Evolutionary conservation across 192 early-diverging fungal species (phyloP), one percentile per base, ranked within the genome.

Genomic region (Coemansia sp.): DNA sequence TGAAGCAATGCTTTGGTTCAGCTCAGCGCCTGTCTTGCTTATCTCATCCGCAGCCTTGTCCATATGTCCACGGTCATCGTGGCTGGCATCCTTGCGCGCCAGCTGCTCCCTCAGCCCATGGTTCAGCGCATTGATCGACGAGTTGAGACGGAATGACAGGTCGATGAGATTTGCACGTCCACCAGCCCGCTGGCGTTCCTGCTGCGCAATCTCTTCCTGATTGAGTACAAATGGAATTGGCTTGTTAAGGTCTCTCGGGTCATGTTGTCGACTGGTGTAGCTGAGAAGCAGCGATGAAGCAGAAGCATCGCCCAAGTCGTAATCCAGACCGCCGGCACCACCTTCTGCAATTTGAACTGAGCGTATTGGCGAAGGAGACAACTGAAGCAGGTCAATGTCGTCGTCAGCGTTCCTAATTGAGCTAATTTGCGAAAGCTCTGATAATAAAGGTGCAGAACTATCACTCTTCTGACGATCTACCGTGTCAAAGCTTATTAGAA

Each of bases 111-210:
- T 63, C 27, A 80, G 30, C 10, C 72, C 78, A 10, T 25, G 24
- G 59, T 80, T 71, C 10, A 80, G 55, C 10, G 69, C 78, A 17
- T 59, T 57, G 24, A 75, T 72, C 36, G 78, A 75, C 58, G 55
- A 46, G 31, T 71, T 75, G 32, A 80, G 68, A 25, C 66, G 65
- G 20, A 63, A 68, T 19, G 78, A 72, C 51, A 80, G 23, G 42
- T 71, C 72, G 24, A 75, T 72, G 19, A 80, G 61, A 36, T 74
- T 65, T 0, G 61, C 21, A 19, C 32, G 52, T 27, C 30, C 36
- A 30, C 59, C 56, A n/a, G 57, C 29, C 19, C 51, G 42, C 59
- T 67, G 22, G 31, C 19, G 25, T 22, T 71, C 58, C n/a, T 60
- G 64, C 46, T 63, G n/a, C 6, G 22, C 39, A 24, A 24, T 50